These are phyloP conservation scores for Tilletia setariae DNA, from an alignment of 1,284 basidiomycete species.

Conservation along the genomic window DNA sequence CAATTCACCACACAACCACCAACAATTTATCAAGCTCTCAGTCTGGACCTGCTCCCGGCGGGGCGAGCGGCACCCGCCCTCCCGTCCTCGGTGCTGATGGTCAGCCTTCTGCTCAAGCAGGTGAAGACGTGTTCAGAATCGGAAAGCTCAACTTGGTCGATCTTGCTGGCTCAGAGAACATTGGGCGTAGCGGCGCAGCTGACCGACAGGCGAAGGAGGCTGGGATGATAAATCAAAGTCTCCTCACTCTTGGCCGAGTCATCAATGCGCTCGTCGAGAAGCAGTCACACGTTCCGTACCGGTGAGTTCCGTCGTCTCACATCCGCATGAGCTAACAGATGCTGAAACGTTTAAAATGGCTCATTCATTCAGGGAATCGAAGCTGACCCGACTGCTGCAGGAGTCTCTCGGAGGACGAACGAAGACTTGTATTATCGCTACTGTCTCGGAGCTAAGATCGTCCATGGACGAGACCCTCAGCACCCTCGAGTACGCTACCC, in stretches of 20 bases:
- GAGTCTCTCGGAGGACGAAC: conserved; percentile 97
- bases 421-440: conserved; percentile 97
- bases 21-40: conserved; percentile 3
- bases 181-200: conserved; percentile 91
- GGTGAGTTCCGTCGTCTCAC: conserved; percentile 62
- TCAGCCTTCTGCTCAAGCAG: conserved; percentile 10
- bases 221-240: conserved; percentile 97
- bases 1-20: conserved; percentile 64
- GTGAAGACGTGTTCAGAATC: conserved; percentile 84
- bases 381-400: conserved; percentile 93
- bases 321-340: neutral
- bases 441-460: conserved; percentile 55
- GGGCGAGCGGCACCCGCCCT: neutral
- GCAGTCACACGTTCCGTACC: conserved; percentile 83
- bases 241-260: conserved; percentile 90
- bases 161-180: conserved; percentile 94
- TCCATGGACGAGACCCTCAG: conserved; percentile 97
- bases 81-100: conserved; percentile 59
- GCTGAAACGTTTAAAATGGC: conserved; percentile 51
- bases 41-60: neutral
- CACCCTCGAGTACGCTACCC: conserved; percentile 93
- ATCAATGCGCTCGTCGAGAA: conserved; percentile 95
- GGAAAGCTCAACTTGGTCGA: conserved; percentile 98
- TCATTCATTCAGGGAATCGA: conserved; percentile 70
- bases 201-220: conserved; percentile 93